A percentile compares a stretch with the other conserved stretches of the same genome.
These are phyloP conservation scores for Chrysopogon serrulatus DNA, from an alignment of 176 grass and related monocot species.

Conservation along the genomic window DNA sequence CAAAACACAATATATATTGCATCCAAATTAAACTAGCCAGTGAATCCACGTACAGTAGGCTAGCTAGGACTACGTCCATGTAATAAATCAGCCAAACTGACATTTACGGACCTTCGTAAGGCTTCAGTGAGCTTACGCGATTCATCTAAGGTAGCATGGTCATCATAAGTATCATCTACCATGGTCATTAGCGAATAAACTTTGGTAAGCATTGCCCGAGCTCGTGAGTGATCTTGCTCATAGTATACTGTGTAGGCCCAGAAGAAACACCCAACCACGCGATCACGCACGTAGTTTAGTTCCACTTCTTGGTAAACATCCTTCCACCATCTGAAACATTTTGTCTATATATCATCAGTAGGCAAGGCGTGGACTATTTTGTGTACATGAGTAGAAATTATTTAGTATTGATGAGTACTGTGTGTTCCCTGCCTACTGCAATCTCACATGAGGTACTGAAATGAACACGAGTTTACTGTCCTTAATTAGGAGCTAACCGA, in stretches of 20 bases:
- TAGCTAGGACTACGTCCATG: background rate
- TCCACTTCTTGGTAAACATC: constrained; percentile 12
- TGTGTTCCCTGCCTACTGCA: no score
- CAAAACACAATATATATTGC: background rate
- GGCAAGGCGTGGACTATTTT: no score
- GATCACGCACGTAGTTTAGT: constrained; percentile 19
- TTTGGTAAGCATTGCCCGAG: constrained; percentile 32
- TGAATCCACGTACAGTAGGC: background rate
- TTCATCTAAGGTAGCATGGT: constrained; percentile 29
- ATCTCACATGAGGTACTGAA: no score
- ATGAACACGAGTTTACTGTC: no score
- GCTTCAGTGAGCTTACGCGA: constrained; percentile 4
- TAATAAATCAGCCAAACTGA: background rate
- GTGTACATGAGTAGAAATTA: no score
- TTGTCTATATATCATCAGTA: background rate
- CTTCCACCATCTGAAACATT: constrained; percentile 35
- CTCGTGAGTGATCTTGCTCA: constrained; percentile 11
- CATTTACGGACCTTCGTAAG: constrained; percentile 18
- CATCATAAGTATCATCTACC: constrained; percentile 30
- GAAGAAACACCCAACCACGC: constrained; percentile 25
- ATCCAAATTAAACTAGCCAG: background rate
- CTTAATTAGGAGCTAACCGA: no score
- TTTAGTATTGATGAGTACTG: no score
- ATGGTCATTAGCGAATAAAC: background rate
- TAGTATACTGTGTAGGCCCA: background rate